These are phyloP conservation scores for Rosa persica DNA, from an alignment of 306 rosid species.

Conservation along the genomic window DNA sequence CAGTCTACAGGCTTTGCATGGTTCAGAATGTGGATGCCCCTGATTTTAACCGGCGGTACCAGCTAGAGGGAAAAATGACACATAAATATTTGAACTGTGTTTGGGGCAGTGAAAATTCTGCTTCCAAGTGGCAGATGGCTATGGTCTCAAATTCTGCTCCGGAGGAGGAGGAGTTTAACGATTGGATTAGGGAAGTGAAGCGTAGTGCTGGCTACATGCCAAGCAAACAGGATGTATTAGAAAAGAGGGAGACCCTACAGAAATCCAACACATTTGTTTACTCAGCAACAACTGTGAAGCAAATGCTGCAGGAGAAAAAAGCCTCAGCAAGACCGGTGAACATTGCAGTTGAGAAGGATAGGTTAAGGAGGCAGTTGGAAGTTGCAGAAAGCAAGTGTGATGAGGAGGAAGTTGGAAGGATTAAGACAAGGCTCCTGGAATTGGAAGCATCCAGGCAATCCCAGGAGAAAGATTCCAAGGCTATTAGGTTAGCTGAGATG, in stretches of 20 bases:
- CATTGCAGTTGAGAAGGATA: constrained; percentile 62
- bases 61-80: constrained; percentile 54
- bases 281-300: constrained; percentile 59
- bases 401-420: constrained; percentile 40
- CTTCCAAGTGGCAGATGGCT: constrained; percentile 50
- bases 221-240: constrained; percentile 38
- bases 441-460: constrained; percentile 46
- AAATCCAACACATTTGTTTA: constrained; percentile 46
- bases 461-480: constrained; percentile 43
- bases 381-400: constrained; percentile 43
- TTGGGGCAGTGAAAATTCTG: constrained; percentile 59
- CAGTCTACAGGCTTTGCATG: constrained; percentile 59
- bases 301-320: constrained; percentile 64
- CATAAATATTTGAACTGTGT: constrained; percentile 54
- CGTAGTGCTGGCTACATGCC: constrained; percentile 51
- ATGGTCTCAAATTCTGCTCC: constrained; percentile 60
- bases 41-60: constrained; percentile 35
- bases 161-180: constrained; percentile 49
- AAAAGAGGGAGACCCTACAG: constrained; percentile 52
- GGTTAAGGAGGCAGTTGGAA: constrained; percentile 49
- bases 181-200: constrained; percentile 50
- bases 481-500: constrained; percentile 58
- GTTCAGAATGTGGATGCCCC: constrained; percentile 50
- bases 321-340: constrained; percentile 51
- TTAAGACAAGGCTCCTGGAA: constrained; percentile 40